These are phyloP conservation scores for Opeltia flavorubescens DNA, from an alignment of 495 filamentous ascomycete genomes.

Conservation along the genomic window DNA sequence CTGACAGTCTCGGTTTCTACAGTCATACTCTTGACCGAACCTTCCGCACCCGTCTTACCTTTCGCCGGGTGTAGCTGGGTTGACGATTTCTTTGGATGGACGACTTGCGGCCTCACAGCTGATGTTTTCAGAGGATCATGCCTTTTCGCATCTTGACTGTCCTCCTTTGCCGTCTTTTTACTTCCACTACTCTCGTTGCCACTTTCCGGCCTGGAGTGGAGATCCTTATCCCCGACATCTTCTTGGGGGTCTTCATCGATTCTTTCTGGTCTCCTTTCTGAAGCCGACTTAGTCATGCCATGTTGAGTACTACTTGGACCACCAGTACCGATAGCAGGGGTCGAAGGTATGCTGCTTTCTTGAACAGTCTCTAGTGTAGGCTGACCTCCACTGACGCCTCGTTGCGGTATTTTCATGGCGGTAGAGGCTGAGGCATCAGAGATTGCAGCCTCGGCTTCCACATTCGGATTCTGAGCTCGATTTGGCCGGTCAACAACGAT, in stretches of 20 bases:
- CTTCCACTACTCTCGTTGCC: slow-evolving; percentile 37
- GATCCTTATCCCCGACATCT: slow-evolving; percentile 24
- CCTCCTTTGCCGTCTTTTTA: slow-evolving; percentile 27
- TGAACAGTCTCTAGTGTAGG: slow-evolving; percentile 83
- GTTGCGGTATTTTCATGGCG: slow-evolving; percentile 49
- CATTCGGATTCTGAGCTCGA: slow-evolving; percentile 15
- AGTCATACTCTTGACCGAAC: slow-evolving; percentile 80
- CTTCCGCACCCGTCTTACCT: slow-evolving; percentile 51
- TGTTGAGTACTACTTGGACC: slow-evolving; percentile 10
- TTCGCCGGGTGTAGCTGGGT: slow-evolving; percentile 33
- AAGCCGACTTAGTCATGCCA: background rate
- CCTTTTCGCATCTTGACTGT: slow-evolving; percentile 19
- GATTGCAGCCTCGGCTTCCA: slow-evolving; percentile 23
- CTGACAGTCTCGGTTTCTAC: slow-evolving; percentile 95
- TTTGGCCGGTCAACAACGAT: slow-evolving; percentile 17
- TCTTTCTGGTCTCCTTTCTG: slow-evolving; percentile 11
- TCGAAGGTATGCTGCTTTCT: slow-evolving; percentile 71
- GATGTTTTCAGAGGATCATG: slow-evolving; percentile 12
- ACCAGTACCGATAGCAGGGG: slow-evolving; percentile 43
- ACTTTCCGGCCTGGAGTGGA: slow-evolving; percentile 27
- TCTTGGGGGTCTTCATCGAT: slow-evolving; percentile 20
- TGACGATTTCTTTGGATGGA: slow-evolving; percentile 32
- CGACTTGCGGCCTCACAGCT: slow-evolving; percentile 18
- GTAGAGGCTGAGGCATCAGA: slow-evolving; percentile 38
- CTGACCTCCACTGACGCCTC: slow-evolving; percentile 49